Percentiles rank a stretch among this genome's conserved stretches.
Conservation (phyloP, 2,329 filamentous ascomycete species). For the Arthrinium phaeospermum region DNA sequence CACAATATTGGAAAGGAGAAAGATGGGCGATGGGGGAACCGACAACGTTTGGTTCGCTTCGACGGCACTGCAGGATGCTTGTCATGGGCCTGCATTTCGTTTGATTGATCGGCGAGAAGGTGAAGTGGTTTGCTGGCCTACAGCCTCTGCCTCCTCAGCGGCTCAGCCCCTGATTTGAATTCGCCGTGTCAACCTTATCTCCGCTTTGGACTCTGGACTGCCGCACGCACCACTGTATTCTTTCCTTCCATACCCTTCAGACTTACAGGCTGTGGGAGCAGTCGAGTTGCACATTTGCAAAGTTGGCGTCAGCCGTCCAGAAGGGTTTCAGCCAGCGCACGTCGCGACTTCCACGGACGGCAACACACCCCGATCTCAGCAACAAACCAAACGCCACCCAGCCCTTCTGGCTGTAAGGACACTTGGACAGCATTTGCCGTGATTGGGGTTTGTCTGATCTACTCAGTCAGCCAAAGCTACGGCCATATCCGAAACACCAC, state of each 20-base stretch:
- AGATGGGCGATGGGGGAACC: not conserved
- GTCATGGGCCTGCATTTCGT: not conserved
- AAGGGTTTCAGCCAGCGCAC: not conserved
- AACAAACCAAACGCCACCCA: not conserved
- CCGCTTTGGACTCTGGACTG: not conserved
- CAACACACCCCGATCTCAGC: not conserved
- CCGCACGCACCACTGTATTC: not conserved
- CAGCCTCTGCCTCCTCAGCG: not conserved
- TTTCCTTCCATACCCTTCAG: not conserved
- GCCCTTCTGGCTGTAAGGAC: not conserved
- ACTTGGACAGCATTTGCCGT: not conserved
- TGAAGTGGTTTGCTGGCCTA: not conserved
- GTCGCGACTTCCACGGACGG: not conserved
- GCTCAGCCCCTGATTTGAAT: not conserved
- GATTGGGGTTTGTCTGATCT: not conserved
- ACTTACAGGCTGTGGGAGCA: not conserved
- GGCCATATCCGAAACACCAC: not conserved
- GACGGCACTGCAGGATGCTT: not conserved
- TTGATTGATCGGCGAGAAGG: not conserved
- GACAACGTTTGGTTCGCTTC: not conserved
- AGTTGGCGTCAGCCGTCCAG: not conserved
- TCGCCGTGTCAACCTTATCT: not conserved
- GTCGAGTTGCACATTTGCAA: not conserved
- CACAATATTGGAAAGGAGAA: not conserved
- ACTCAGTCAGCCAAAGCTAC: not conserved